Evolutionary conservation across 2,329 filamentous ascomycete species (phyloP).

Genomic region (Akanthomyces uredinophilus): DNA sequence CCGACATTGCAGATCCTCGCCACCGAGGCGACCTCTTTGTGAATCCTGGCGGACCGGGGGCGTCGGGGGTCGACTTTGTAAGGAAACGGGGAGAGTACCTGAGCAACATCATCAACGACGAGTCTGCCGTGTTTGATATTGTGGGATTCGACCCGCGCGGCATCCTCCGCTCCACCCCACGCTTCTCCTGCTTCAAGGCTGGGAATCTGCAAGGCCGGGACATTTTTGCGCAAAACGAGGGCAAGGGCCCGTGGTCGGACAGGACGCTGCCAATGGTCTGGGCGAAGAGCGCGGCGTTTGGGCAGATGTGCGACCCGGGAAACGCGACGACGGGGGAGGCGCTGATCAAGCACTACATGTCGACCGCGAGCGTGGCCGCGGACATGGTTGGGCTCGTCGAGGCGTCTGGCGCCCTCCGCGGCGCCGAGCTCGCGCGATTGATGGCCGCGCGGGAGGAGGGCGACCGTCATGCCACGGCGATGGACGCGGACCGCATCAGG

Average conservation of each 20-base stretch:
- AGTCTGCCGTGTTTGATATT: conserved; percentile 23
- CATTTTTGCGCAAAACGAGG: neutral
- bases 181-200: neutral
- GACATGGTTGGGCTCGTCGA: conserved; percentile 33
- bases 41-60: conserved; percentile 43
- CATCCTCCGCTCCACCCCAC: conserved; percentile 32
- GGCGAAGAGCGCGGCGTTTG: neutral
- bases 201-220: neutral
- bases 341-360: neutral
- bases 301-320: neutral
- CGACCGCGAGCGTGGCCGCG: conserved; percentile 27
- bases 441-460: too few relatives aligned
- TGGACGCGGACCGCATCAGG: neutral
- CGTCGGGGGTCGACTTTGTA: conserved; percentile 31
- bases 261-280: neutral
- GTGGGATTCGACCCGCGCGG: conserved; percentile 42
- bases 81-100: conserved; percentile 24
- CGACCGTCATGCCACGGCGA: too few relatives aligned
- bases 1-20: conserved; percentile 27
- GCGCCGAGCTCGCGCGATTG: neutral
- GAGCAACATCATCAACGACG: conserved; percentile 19
- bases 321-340: neutral
- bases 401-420: neutral
- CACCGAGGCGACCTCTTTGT: conserved; percentile 38
- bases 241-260: neutral